phyloP scores from a whole-genome alignment of 2,329 filamentous ascomycete species.

The Aurifilum marmelostoma region DNA sequence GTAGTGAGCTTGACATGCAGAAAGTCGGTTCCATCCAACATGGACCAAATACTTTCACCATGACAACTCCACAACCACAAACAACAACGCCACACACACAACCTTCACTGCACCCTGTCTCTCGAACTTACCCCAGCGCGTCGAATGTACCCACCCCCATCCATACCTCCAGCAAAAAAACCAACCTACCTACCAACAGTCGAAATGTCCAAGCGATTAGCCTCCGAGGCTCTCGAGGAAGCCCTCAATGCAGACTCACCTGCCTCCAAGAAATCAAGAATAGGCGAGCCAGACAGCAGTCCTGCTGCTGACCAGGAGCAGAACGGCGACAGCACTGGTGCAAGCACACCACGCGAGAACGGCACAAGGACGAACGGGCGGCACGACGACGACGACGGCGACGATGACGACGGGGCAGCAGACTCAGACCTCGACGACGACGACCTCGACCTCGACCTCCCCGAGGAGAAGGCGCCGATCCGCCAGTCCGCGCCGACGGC shows the following conservation, averaged over 20 bases:
- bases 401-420: slow-evolving; percentile 36
- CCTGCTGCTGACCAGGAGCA: slow-evolving; percentile 40
- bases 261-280: slow-evolving; percentile 60
- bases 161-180: slow-evolving; percentile 28
- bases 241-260: slow-evolving; percentile 58
- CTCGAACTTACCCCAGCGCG: background rate
- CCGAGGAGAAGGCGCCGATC: slow-evolving; percentile 49
- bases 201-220: slow-evolving; percentile 51
- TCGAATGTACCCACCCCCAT: too few species aligned
- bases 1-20: slow-evolving; percentile 6
- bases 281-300: slow-evolving; percentile 43
- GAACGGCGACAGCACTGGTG: slow-evolving; percentile 30
- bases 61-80: background rate
- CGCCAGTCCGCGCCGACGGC: slow-evolving; percentile 79
- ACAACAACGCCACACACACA: background rate
- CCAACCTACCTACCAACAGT: too few species aligned
- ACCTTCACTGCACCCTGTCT: too few species aligned
- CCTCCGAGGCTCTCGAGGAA: slow-evolving; percentile 63
- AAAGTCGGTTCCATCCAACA: background rate
- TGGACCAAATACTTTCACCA: background rate
- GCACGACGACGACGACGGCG: slow-evolving; percentile 40
- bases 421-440: slow-evolving; percentile 39
- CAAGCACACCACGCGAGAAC: slow-evolving; percentile 30
- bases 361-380: slow-evolving; percentile 33
- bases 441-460: slow-evolving; percentile 43